Conservation (phyloP, 345 rosid genomes). For the Eucalyptus sideroxylon region DNA sequence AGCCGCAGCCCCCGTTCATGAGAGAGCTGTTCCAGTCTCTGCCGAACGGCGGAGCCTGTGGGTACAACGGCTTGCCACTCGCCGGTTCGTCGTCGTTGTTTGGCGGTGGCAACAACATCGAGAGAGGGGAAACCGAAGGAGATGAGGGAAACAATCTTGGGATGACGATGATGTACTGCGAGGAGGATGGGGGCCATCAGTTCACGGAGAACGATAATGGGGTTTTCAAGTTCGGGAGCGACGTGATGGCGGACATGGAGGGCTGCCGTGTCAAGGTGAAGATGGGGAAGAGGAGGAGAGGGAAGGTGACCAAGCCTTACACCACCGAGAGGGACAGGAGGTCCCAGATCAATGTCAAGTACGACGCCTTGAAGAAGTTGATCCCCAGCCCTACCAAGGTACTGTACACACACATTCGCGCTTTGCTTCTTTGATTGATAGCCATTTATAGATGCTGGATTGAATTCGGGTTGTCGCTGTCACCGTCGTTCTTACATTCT, state of each 20-base stretch:
- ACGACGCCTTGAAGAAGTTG: slow-evolving; percentile 32
- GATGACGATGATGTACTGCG: background rate
- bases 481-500: background rate
- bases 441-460: background rate
- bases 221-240: slow-evolving; percentile 38
- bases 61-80: background rate
- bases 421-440: background rate
- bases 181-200: background rate
- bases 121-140: background rate
- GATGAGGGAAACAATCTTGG: background rate
- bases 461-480: background rate
- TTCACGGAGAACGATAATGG: slow-evolving; percentile 6
- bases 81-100: background rate
- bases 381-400: slow-evolving; percentile 77
- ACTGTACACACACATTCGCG: background rate
- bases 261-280: slow-evolving; percentile 23
- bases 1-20: background rate
- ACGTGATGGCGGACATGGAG: slow-evolving; percentile 7
- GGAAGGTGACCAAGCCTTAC: slow-evolving; percentile 45
- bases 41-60: background rate
- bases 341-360: slow-evolving; percentile 45
- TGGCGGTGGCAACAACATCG: background rate
- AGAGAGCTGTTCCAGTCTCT: slow-evolving; percentile 3
- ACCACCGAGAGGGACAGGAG: slow-evolving; percentile 67
- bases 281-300: slow-evolving; percentile 29